Base-by-base conservation (phyloP, 2,329 filamentous ascomycete species). In the Neofusicoccum cordaticola region DNA sequence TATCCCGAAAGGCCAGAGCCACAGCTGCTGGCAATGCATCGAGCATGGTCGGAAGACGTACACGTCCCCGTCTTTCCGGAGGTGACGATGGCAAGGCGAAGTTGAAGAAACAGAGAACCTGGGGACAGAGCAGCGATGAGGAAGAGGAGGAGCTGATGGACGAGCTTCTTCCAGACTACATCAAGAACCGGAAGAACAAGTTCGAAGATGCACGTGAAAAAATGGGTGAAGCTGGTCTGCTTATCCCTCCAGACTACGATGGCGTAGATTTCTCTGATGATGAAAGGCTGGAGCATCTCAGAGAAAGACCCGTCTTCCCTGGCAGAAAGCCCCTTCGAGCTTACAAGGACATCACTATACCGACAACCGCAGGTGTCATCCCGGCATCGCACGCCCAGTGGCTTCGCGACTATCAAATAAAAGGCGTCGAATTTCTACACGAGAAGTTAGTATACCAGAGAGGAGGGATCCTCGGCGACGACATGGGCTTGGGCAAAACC, bases 401-500 rank as follows among this genome's bases (percentile, higher is more conserved):
- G 79, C 81, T 99, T 56, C 88, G 95, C 66, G 91, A 93, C 68
- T 99, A 99, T 71, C 95, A 99, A 75, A 83, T 98, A 1, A 85
- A 90, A 34, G 95, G 95, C 4, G 91, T 90, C 13, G 84, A 86
- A 37, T 98, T 97, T 71, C 82, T 99, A 7, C 93, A 98, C 74
- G 86, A 91, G 66, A 85, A 91, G 22, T 98, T 98, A 73, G 90
- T 97, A 3, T 94, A 92, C 69, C 95, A 99, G 72, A 90, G 89
- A 70, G 95, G 95, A 0, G 92, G 91, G 1, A 91, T 99, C 22
- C 83, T 99, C 0, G 93, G 94, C 2, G 95, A 99, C 73, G 95
- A 99, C 72, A 99, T 99, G 95, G 95, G 95, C 19, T 78, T 99
- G 37, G 95, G 95, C 15, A 99, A 99, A 78, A 99, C 95, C 0